Evolutionary conservation across 257 asterid species (phyloP).

Genomic region (Penstemon davidsonii): DNA sequence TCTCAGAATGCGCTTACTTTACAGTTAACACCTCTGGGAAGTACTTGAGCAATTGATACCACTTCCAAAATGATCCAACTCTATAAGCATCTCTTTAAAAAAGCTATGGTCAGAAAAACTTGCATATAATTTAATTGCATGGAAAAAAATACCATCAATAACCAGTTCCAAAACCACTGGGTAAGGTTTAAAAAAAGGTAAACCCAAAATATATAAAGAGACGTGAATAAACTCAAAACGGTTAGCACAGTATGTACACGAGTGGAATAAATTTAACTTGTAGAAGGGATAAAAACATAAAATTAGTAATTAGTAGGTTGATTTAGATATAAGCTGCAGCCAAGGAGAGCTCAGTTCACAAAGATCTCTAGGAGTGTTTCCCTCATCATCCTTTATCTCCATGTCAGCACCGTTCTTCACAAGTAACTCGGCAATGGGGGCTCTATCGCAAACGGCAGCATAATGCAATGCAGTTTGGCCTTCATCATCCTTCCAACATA

Average conservation of each 20-base stretch:
- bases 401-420: conserved; percentile 75
- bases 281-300: conserved; percentile 13
- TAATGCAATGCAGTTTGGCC: conserved; percentile 94
- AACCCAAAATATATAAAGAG: conserved; percentile 22
- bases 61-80: neutral
- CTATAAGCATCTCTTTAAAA: neutral
- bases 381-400: conserved; percentile 70
- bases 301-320: conserved; percentile 22
- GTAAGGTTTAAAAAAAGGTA: neutral
- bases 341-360: conserved; percentile 76
- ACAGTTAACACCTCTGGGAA: too few relatives aligned
- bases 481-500: conserved; percentile 67
- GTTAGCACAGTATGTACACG: conserved; percentile 42
- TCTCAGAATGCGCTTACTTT: too few relatives aligned
- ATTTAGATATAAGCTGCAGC: conserved; percentile 42
- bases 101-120: neutral
- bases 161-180: neutral
- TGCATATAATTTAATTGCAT: neutral
- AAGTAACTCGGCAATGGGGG: conserved; percentile 70
- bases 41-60: too few relatives aligned
- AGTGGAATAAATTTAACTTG: conserved; percentile 28
- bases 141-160: too few relatives aligned
- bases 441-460: conserved; percentile 91
- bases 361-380: conserved; percentile 69
- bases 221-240: conserved; percentile 16